Conservation (phyloP, 2,329 filamentous ascomycete species). For the Alternaria dauci region DNA sequence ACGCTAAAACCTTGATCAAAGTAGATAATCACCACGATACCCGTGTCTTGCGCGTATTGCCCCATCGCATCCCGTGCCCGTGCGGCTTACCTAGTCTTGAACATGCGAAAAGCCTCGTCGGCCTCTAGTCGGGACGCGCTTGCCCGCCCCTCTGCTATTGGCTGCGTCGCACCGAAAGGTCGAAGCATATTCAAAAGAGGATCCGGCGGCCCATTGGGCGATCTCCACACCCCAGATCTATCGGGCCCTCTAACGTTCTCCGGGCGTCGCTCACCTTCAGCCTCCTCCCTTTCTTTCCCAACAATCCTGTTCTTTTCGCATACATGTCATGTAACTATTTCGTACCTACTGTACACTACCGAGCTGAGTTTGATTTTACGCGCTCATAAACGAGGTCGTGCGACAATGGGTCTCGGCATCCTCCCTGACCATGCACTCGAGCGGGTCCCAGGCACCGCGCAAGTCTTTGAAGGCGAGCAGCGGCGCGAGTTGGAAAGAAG, state of each 20-base stretch:
- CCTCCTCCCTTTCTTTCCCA: background rate
- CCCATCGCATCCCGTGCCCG: background rate
- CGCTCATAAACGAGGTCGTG: background rate
- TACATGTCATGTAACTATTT: background rate
- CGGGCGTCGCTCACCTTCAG: background rate
- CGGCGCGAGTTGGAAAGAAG: conserved; percentile 37
- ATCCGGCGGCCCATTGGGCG: background rate
- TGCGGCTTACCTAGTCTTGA: conserved; percentile 3
- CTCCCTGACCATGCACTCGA: conserved; percentile 71
- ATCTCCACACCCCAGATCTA: conserved; percentile 4
- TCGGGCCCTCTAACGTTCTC: background rate
- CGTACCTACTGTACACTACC: background rate
- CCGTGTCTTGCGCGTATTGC: background rate
- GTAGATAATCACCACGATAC: background rate
- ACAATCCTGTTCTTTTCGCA: background rate
- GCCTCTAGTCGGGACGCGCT: conserved; percentile 2
- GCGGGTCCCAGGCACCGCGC: conserved; percentile 70
- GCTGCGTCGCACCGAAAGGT: background rate
- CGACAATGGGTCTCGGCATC: conserved; percentile 73
- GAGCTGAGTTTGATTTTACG: background rate
- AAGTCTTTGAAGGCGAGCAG: conserved; percentile 46
- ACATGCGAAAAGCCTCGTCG: background rate
- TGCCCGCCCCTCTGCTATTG: background rate
- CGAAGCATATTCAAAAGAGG: background rate
- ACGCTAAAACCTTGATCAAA: background rate